These are phyloP conservation scores for Geotrichum australiense DNA, from an alignment of 1,139 yeast genomes.

Conservation along the genomic window DNA sequence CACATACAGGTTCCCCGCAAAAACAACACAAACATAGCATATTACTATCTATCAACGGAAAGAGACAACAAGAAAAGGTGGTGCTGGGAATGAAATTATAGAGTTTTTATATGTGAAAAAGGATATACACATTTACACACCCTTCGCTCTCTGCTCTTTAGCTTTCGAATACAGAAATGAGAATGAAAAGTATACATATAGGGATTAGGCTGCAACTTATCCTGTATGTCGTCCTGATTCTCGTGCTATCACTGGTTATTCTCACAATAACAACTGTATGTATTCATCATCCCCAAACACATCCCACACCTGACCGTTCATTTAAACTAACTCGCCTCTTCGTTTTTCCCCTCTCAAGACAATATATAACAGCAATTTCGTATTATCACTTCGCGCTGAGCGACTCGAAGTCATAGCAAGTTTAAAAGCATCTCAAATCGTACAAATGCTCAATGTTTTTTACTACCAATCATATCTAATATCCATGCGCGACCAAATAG, in stretches of 20 bases:
- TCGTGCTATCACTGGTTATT: conserved; percentile 66
- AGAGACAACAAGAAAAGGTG: too few relatives aligned
- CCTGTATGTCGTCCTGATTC: conserved; percentile 66
- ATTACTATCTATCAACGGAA: too few relatives aligned
- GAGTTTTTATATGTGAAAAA: too few relatives aligned
- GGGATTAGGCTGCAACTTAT: conserved; percentile 60
- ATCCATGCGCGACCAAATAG: conserved; percentile 54
- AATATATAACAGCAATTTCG: conserved; percentile 62
- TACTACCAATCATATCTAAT: conserved; percentile 69
- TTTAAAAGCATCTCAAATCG: conserved; percentile 70
- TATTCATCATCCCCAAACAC: conserved; percentile 6
- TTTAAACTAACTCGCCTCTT: background rate
- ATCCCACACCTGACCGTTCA: too few relatives aligned
- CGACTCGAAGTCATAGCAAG: conserved; percentile 72
- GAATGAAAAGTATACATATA: conserved; percentile 28
- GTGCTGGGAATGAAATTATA: too few relatives aligned
- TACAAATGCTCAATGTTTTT: conserved; percentile 55
- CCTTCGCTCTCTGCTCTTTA: too few relatives aligned
- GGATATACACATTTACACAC: too few relatives aligned
- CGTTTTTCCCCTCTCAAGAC: conserved; percentile 37
- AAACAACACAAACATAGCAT: too few relatives aligned
- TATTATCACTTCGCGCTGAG: conserved; percentile 58
- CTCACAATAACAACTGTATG: conserved; percentile 61
- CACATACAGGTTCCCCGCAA: too few relatives aligned
- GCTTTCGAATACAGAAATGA: too few relatives aligned